Evolutionary conservation across 2,329 filamentous ascomycete species (phyloP).

Genomic region (Neonectria coccinea): DNA sequence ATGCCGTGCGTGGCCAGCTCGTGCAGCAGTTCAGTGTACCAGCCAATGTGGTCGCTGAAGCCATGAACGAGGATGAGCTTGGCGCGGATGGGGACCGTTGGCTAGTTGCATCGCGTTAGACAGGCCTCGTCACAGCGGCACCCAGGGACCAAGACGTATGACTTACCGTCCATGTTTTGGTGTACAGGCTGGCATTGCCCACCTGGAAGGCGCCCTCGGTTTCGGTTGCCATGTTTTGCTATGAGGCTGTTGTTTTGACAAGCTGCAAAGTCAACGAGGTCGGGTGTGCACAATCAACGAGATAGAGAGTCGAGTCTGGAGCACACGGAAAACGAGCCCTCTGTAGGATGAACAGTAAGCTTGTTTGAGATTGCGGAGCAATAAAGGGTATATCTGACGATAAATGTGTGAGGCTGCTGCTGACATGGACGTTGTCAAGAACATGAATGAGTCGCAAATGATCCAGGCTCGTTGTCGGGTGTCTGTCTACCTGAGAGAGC

Average conservation of each 20-base stretch:
- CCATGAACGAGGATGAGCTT: constrained; percentile 88
- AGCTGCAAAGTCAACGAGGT: not conserved
- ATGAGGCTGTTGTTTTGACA: not conserved
- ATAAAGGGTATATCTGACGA: not conserved
- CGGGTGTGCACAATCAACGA: not conserved
- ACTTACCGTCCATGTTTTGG: constrained; percentile 70
- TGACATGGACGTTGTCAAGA: not conserved
- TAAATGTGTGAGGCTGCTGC: not conserved
- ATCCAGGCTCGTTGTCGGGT: not conserved
- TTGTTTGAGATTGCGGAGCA: not conserved
- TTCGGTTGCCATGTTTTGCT: constrained; percentile 51
- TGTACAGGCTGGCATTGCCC: constrained; percentile 61
- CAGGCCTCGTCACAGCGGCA: constrained; percentile 1
- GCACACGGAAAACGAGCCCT: not conserved
- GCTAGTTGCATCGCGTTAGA: constrained; percentile 54
- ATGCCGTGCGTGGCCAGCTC: constrained; percentile 78
- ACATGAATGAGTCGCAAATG: not conserved
- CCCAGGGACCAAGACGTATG: not conserved
- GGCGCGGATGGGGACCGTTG: constrained; percentile 69
- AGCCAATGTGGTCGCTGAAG: constrained; percentile 86
- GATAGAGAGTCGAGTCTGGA: not conserved
- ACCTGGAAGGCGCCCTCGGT: constrained; percentile 64
- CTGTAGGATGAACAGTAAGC: not conserved
- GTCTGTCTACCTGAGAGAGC: not conserved
- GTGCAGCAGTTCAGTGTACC: constrained; percentile 81